A percentile compares a stretch with the other conserved stretches of the same genome.
Conservation (phyloP, 305 asterid species). For the Fraxinus paxiana region DNA sequence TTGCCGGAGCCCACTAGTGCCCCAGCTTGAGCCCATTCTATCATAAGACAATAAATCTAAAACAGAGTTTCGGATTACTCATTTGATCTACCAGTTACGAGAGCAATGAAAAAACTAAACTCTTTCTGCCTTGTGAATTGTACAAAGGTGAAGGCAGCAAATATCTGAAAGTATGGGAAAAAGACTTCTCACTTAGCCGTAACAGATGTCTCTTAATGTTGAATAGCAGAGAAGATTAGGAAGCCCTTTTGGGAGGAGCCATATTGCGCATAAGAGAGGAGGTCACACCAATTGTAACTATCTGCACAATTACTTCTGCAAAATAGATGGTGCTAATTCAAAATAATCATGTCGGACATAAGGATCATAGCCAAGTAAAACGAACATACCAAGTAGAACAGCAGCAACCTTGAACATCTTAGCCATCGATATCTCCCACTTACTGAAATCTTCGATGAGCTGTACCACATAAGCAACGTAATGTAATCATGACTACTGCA, state of each 20-base stretch:
- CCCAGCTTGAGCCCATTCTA: background rate
- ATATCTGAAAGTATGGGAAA: background rate
- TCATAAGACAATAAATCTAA: background rate
- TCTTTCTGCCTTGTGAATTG: background rate
- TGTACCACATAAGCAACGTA: conserved; percentile 12
- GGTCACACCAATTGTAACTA: conserved; percentile 25
- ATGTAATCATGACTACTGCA: background rate
- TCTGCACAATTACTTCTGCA: conserved; percentile 37
- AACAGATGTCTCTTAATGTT: background rate
- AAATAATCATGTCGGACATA: background rate
- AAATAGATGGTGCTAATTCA: background rate
- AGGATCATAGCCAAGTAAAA: background rate
- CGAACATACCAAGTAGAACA: conserved; percentile 42
- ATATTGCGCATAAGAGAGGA: conserved; percentile 44
- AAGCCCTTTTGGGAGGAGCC: conserved; percentile 59
- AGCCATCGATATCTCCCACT: conserved; percentile 32
- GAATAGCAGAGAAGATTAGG: conserved; percentile 19
- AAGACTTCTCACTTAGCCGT: background rate
- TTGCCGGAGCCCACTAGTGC: background rate
- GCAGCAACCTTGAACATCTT: conserved; percentile 34
- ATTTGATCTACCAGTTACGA: background rate
- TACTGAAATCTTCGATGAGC: conserved; percentile 42
- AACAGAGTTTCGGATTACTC: background rate
- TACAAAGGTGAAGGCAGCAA: background rate
- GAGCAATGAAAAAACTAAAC: background rate